Base-by-base conservation (phyloP, 345 rosid genomes). In the Gossypium herbaceum region DNA sequence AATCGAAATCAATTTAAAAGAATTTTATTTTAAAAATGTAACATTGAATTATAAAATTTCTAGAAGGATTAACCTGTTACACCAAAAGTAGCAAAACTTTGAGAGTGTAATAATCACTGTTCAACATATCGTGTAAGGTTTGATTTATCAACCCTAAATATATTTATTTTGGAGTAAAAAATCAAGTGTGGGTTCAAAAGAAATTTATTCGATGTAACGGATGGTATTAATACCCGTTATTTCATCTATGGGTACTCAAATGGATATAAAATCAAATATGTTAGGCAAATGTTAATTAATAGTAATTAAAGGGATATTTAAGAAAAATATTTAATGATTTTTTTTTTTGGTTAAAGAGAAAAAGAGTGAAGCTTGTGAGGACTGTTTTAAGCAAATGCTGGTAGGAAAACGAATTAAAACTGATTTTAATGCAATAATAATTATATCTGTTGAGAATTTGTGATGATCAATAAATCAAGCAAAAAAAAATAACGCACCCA, bases 361-460 rank as follows among this genome's bases (percentile, higher is more conserved):
- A 34, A 34, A 5, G 41, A 34, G 41, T 34, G 41, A 34, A 34
- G 41, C 7, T 34, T 34, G 7, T 34, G 41, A 34, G 41, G 41
- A 12, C 17, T 19, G n/a, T 25, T 59, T 59, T 60, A 4, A 62
- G 12, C 67, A 5, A 45, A 15, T 0, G 34, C n/a, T 60, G 47
- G 67, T 62, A 62, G 45, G 13, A 39, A 29, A 44, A 20, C 1
- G 10, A 44, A 66, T 66, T 66, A 2, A 66, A 67, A 45, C n/a
- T 2, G 15, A 65, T 45, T 67, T 44, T 45, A 12, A 45, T 45
- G 54, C 55, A 20, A 22, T 44, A 44, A 44, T 67, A 19, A 45
- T 45, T 10, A 67, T 67, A 67, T 19, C 70, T 6, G 70, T 66
- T 66, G 70, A 66, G 34, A 66, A 44, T 44, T 59, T 19, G 54